phyloP scores from a whole-genome alignment of 2,329 filamentous ascomycete species.

The Epichloe baconii region DNA sequence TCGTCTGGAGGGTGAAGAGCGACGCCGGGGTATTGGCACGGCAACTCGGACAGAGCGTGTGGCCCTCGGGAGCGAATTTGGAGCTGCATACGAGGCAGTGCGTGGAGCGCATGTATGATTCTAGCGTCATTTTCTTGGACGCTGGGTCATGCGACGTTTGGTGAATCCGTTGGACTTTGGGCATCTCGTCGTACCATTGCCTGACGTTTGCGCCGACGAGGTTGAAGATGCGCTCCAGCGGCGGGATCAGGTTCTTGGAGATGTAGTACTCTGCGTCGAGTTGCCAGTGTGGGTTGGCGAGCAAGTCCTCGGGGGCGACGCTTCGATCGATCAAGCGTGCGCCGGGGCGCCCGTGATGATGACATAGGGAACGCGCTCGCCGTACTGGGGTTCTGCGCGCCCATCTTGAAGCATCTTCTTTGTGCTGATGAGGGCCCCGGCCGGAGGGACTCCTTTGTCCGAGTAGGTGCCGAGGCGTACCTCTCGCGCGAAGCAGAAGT shows the following conservation, averaged over 20 bases:
- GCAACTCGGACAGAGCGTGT: conserved; percentile 46
- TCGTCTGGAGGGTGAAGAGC: conserved; percentile 48
- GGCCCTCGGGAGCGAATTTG: conserved; percentile 16
- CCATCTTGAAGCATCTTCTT: conserved; percentile 78
- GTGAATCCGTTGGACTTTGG: conserved; percentile 65
- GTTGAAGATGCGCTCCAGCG: conserved; percentile 91
- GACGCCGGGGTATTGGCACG: conserved; percentile 41
- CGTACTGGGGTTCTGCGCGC: conserved; percentile 81
- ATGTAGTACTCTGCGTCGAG: conserved; percentile 97
- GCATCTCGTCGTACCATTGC: conserved; percentile 94
- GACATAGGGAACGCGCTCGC: conserved; percentile 89
- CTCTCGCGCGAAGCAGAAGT: conserved; percentile 91
- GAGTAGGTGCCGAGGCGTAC: conserved; percentile 78
- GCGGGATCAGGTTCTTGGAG: conserved; percentile 85
- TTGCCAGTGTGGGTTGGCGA: conserved; percentile 62
- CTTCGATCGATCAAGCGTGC: conserved; percentile 79
- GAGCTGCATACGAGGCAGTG: conserved; percentile 61
- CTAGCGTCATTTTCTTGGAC: conserved; percentile 59
- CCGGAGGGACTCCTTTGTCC: conserved; percentile 64
- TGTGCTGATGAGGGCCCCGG: conserved; percentile 79
- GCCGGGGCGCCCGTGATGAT: conserved; percentile 76
- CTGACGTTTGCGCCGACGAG: conserved; percentile 85
- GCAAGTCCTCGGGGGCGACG: conserved; percentile 71
- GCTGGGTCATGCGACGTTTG: conserved; percentile 16
- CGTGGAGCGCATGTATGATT: conserved; percentile 77